Evolutionary conservation across 1,284 basidiomycete species (phyloP).

Genomic region (Sanghuangporus baumii): DNA sequence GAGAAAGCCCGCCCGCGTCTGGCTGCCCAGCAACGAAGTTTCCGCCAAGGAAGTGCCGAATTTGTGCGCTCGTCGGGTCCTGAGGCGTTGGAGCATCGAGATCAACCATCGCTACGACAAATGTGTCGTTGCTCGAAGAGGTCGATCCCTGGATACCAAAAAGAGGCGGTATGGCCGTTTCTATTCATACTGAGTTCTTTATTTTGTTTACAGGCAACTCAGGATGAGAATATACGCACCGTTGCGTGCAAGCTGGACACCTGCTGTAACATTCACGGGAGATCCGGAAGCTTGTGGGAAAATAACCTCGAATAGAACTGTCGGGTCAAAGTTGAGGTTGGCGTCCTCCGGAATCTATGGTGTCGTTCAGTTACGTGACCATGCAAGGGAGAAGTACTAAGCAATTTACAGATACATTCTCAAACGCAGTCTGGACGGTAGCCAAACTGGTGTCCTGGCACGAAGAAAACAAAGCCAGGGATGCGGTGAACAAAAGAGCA

Average conservation of each 20-base stretch:
- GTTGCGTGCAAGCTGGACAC: conserved; percentile 13
- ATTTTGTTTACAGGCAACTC: not conserved
- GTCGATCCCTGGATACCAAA: conserved; percentile 11
- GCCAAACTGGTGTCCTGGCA: conserved; percentile 12
- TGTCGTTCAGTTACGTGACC: not conserved
- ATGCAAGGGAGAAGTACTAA: not conserved
- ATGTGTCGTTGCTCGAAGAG: conserved; percentile 23
- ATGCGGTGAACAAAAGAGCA: not conserved
- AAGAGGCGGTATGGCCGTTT: conserved; percentile 17
- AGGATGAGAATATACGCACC: conserved; percentile 4
- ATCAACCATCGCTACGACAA: conserved; percentile 42
- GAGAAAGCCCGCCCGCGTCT: conserved; percentile 17
- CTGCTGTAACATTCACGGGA: conserved; percentile 9
- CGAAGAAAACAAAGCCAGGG: not conserved
- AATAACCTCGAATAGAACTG: conserved; percentile 12
- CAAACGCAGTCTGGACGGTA: conserved; percentile 8
- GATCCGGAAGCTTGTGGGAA: conserved; percentile 8
- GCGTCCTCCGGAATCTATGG: conserved; percentile 13
- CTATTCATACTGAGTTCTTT: not conserved
- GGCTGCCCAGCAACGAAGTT: conserved; percentile 31
- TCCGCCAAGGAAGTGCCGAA: conserved; percentile 41
- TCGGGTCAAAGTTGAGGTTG: conserved; percentile 12
- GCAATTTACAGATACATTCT: conserved; percentile 9
- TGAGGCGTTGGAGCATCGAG: conserved; percentile 46
- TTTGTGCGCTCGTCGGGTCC: conserved; percentile 33